Evolutionary conservation across 2,329 filamentous ascomycete species (phyloP).

Genomic region (Diaporthe citrichinensis): DNA sequence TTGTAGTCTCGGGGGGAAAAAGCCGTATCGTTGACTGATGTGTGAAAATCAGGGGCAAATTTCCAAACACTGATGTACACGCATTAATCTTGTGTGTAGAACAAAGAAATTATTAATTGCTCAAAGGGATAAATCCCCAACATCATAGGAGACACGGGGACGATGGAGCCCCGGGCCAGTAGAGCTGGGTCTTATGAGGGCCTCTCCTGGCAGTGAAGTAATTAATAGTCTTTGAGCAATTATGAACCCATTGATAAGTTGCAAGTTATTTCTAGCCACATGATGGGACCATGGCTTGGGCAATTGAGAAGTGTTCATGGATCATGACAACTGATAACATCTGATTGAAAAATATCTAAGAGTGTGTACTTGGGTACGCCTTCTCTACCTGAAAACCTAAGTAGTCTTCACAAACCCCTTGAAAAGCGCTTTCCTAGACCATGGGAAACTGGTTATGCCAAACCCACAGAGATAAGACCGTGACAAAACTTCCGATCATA

Average conservation of each 20-base stretch:
- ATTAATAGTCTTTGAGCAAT: neutral
- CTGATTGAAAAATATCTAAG: neutral
- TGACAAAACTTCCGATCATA: neutral
- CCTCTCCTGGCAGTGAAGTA: neutral
- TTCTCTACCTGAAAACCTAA: neutral
- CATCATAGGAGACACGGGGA: neutral
- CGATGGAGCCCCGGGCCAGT: neutral
- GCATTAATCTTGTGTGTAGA: neutral
- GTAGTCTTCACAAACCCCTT: neutral
- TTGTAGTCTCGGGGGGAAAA: neutral
- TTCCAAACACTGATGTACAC: neutral
- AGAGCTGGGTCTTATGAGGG: neutral
- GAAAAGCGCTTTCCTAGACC: accelerated
- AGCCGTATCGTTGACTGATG: neutral
- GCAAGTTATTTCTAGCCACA: neutral
- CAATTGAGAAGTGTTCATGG: accelerated
- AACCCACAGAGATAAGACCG: neutral
- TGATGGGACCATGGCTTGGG: neutral
- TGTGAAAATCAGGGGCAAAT: neutral
- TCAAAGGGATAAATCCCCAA: neutral
- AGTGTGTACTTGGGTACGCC: neutral
- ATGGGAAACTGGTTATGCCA: neutral
- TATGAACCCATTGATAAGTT: neutral
- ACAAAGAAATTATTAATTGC: neutral
- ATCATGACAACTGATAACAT: neutral